These are phyloP conservation scores for Cronartium quercuum DNA, from an alignment of 1,284 basidiomycete genomes.

Conservation along the genomic window DNA sequence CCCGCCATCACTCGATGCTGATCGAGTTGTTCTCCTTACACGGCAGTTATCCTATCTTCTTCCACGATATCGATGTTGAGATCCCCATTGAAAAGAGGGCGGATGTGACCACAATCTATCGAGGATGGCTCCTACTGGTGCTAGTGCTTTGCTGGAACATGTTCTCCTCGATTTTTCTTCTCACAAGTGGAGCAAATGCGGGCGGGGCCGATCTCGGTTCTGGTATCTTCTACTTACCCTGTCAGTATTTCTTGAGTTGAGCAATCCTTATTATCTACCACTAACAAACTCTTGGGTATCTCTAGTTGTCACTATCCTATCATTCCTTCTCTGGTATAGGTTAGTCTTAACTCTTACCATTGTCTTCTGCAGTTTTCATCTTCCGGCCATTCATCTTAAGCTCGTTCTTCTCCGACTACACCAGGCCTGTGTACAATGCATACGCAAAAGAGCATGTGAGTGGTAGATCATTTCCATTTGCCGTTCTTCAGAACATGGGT, in stretches of 20 bases:
- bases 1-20: constrained; percentile 73
- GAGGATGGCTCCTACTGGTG: constrained; percentile 52
- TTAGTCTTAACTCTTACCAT: neutral
- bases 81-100: constrained; percentile 74
- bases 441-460: constrained; percentile 34
- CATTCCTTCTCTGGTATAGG: constrained; percentile 81
- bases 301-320: constrained; percentile 68
- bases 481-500: too few species aligned
- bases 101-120: constrained; percentile 62
- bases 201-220: constrained; percentile 65
- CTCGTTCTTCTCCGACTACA: neutral
- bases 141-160: constrained; percentile 79
- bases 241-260: constrained; percentile 5
- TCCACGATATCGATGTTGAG: constrained; percentile 52
- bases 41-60: constrained; percentile 26
- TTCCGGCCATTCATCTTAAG: neutral
- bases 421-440: constrained; percentile 37
- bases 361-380: neutral
- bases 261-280: neutral
- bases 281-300: neutral
- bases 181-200: constrained; percentile 67
- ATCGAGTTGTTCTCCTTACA: neutral
- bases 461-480: neutral
- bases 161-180: constrained; percentile 78
- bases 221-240: constrained; percentile 57